phyloP scores from a whole-genome alignment of 2,329 filamentous ascomycete genomes.

The Colletotrichum orbiculare region DNA sequence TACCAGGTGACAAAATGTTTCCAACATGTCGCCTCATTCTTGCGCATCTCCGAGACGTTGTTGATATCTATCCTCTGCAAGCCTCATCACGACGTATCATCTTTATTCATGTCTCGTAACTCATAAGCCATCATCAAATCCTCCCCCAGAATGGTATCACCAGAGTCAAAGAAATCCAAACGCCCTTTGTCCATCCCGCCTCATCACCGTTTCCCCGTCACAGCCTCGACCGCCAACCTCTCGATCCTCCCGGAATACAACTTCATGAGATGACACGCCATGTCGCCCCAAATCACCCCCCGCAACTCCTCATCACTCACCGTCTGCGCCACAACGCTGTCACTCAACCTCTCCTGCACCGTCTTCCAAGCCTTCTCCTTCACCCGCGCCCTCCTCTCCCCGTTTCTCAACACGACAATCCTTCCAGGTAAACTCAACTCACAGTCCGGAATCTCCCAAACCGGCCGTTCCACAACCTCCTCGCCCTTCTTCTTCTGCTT shows the following conservation, averaged over 20 bases:
- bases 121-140: too few species aligned
- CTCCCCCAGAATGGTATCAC: slow-evolving; percentile 9
- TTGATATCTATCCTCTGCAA: too few species aligned
- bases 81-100: too few species aligned
- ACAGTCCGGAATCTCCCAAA: slow-evolving; percentile 74
- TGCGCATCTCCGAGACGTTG: too few species aligned
- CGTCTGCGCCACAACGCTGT: slow-evolving; percentile 75
- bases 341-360: slow-evolving; percentile 60
- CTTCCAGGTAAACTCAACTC: slow-evolving; percentile 77
- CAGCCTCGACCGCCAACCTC: slow-evolving; percentile 74
- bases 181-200: background rate
- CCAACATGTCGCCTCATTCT: too few species aligned
- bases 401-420: slow-evolving; percentile 73
- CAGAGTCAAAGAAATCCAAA: background rate
- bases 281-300: slow-evolving; percentile 82
- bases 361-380: slow-evolving; percentile 59
- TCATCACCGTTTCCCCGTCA: slow-evolving; percentile 56
- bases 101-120: too few species aligned
- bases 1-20: too few species aligned
- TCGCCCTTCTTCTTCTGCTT: slow-evolving; percentile 40
- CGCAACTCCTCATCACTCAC: slow-evolving; percentile 76
- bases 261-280: slow-evolving; percentile 82
- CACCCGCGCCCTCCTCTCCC: slow-evolving; percentile 49
- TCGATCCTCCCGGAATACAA: slow-evolving; percentile 80
- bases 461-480: slow-evolving; percentile 42